Conservation (phyloP, 306 rosid species). For the Hippophae gyantsensis region DNA sequence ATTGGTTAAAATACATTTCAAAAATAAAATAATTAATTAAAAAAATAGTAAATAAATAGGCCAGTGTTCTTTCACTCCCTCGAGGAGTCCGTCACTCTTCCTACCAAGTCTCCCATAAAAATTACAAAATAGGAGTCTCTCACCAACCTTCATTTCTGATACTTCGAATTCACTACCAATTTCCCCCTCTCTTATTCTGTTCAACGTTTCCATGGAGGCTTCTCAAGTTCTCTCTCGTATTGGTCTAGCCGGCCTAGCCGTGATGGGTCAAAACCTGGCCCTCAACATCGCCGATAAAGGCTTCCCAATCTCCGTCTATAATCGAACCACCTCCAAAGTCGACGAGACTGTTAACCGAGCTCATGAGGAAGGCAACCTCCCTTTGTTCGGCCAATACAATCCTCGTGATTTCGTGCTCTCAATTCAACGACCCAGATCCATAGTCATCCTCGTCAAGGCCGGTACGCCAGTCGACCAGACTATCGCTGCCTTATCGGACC, state of each 20-base stretch:
- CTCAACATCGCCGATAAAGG: conserved; percentile 34
- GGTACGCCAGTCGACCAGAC: conserved; percentile 34
- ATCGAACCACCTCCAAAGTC: conserved; percentile 28
- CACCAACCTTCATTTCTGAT: too few relatives aligned
- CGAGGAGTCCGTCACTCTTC: too few relatives aligned
- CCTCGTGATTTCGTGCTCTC: conserved; percentile 28
- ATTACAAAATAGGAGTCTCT: too few relatives aligned
- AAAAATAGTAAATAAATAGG: too few relatives aligned
- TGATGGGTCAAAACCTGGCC: conserved; percentile 33
- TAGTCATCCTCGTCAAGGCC: conserved; percentile 35
- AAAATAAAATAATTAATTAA: too few relatives aligned
- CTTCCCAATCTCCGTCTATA: conserved; percentile 29
- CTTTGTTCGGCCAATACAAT: conserved; percentile 28
- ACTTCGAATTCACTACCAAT: too few relatives aligned
- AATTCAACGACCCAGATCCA: conserved; percentile 26
- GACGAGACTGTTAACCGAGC: conserved; percentile 33
- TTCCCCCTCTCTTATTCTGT: too few relatives aligned
- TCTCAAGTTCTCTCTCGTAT: conserved; percentile 5
- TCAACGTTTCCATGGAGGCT: too few relatives aligned
- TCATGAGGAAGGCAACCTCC: conserved; percentile 25
- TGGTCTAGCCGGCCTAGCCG: conserved; percentile 36
- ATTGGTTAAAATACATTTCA: too few relatives aligned
- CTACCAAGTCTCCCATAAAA: too few relatives aligned
- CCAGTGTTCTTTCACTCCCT: too few relatives aligned
- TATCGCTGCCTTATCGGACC: conserved; percentile 23